Conservation (phyloP, 1,139 yeast genomes). For the Geotrichum carabidarum region DNA sequence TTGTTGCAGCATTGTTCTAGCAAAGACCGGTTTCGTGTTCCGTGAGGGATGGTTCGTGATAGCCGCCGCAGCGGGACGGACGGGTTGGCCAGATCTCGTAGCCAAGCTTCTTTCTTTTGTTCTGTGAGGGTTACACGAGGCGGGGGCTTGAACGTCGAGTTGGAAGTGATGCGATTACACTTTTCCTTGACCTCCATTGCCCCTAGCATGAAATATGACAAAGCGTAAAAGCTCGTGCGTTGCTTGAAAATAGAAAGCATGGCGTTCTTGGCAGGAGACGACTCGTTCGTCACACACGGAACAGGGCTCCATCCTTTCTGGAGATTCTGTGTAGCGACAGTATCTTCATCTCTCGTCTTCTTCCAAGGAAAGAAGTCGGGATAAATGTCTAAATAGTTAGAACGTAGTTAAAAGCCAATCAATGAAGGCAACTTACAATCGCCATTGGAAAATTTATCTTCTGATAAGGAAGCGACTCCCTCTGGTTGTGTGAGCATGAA, state of each 20-base stretch:
- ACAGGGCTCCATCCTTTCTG: slow-evolving; percentile 57
- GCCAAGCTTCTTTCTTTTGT: slow-evolving; percentile 78
- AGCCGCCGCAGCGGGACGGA: slow-evolving; percentile 60
- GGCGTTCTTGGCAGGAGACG: slow-evolving; percentile 28
- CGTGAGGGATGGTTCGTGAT: slow-evolving; percentile 85
- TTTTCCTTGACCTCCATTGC: slow-evolving; percentile 63
- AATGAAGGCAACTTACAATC: slow-evolving; percentile 17
- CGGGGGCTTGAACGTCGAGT: slow-evolving; percentile 65
- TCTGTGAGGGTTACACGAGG: slow-evolving; percentile 87
- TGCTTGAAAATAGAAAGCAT: slow-evolving; percentile 37
- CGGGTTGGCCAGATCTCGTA: slow-evolving; percentile 68
- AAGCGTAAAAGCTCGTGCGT: slow-evolving; percentile 56
- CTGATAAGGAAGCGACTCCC: slow-evolving; percentile 38
- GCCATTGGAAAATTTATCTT: slow-evolving; percentile 21
- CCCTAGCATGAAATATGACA: slow-evolving; percentile 55
- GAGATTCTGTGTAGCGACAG: slow-evolving; percentile 45
- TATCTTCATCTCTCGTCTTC: slow-evolving; percentile 49
- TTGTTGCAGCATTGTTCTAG: slow-evolving; percentile 66
- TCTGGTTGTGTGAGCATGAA: slow-evolving; percentile 31
- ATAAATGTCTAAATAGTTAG: slow-evolving; percentile 37
- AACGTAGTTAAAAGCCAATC: background rate
- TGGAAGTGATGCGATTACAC: slow-evolving; percentile 55
- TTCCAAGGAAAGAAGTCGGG: slow-evolving; percentile 84
- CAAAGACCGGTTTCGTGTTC: slow-evolving; percentile 66
- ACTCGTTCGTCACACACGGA: slow-evolving; percentile 53